phyloP scores from a whole-genome alignment of 225 moss, liverwort and hornwort genomes.

The Pseudisothecium myosuroides region DNA sequence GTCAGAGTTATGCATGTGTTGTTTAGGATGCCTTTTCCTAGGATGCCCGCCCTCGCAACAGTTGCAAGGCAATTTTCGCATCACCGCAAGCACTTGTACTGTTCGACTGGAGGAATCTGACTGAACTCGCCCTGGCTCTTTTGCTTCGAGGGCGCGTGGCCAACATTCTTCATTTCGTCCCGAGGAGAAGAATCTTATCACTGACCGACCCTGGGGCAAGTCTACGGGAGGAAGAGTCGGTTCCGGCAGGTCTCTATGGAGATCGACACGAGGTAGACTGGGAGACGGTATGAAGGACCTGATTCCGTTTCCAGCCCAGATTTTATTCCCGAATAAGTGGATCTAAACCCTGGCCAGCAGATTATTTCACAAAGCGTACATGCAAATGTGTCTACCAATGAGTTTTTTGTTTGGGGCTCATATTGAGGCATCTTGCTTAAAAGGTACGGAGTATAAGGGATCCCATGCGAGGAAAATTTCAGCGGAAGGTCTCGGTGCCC shows the following conservation, averaged over 20 bases:
- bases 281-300: no score
- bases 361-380: background rate
- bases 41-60: background rate
- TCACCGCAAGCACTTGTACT: background rate
- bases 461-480: background rate
- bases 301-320: background rate
- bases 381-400: background rate
- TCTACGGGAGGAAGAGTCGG: background rate
- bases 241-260: background rate
- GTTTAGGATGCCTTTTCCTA: background rate
- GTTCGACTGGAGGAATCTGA: background rate
- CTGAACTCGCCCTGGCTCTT: no score
- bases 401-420: background rate
- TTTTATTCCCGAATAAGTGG: background rate
- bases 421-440: background rate
- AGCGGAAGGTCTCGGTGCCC: no score
- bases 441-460: background rate
- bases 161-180: background rate
- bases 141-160: background rate
- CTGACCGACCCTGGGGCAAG: background rate
- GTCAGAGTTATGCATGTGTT: no score
- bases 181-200: background rate
- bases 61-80: background rate
- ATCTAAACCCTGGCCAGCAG: background rate
- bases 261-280: background rate